Conservation (phyloP, 2,329 filamentous ascomycete genomes). For the Septoria petroselini region DNA sequence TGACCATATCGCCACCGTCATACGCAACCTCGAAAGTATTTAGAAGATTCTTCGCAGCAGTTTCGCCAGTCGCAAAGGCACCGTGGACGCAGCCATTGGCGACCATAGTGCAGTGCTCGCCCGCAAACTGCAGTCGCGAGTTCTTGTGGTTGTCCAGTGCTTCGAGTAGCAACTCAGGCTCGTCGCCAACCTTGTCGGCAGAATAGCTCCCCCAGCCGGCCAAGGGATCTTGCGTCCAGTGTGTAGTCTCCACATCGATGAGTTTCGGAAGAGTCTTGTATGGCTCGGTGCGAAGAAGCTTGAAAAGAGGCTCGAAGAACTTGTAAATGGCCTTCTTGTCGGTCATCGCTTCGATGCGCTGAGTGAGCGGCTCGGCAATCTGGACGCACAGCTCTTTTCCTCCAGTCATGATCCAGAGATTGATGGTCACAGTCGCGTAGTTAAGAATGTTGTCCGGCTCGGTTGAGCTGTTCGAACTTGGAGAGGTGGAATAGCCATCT, state of each 20-base stretch:
- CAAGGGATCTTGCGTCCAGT: slow-evolving; percentile 46
- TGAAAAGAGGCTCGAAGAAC: slow-evolving; percentile 48
- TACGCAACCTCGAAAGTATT: slow-evolving; percentile 38
- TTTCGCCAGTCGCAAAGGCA: slow-evolving; percentile 46
- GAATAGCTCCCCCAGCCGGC: slow-evolving; percentile 46
- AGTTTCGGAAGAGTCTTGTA: slow-evolving; percentile 45
- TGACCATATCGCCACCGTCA: slow-evolving; percentile 35
- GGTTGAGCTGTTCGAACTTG: slow-evolving; percentile 34
- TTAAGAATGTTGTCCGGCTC: slow-evolving; percentile 41
- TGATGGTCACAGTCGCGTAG: slow-evolving; percentile 46
- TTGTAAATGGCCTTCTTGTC: slow-evolving; percentile 40
- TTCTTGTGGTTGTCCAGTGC: slow-evolving; percentile 41
- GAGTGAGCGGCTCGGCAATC: slow-evolving; percentile 46
- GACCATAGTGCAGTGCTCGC: slow-evolving; percentile 40
- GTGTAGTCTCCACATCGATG: slow-evolving; percentile 44
- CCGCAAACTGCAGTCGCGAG: slow-evolving; percentile 44
- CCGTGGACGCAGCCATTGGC: slow-evolving; percentile 48
- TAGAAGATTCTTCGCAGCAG: slow-evolving; percentile 43
- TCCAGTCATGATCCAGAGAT: slow-evolving; percentile 46
- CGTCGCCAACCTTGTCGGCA: slow-evolving; percentile 47
- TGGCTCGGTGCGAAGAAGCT: slow-evolving; percentile 44
- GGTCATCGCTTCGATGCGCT: slow-evolving; percentile 46
- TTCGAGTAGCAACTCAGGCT: slow-evolving; percentile 39
- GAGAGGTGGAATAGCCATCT: slow-evolving; percentile 31
- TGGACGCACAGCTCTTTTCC: slow-evolving; percentile 46